Evolutionary conservation across 1,284 basidiomycete species (phyloP), one percentile per base, ranked within the genome.

Genomic region (Leccinum insolens): DNA sequence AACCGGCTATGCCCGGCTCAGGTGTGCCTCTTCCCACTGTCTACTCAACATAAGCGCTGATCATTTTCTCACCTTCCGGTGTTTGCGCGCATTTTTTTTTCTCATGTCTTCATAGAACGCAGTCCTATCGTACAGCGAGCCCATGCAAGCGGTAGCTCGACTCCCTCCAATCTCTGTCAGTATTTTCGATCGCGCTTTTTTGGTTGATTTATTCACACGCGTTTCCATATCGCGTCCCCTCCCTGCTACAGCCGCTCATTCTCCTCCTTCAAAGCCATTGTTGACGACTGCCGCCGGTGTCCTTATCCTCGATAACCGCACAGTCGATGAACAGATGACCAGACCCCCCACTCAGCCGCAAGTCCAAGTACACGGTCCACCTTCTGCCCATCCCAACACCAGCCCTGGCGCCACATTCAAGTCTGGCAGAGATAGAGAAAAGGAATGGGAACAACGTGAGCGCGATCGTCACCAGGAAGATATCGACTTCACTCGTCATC

Each of bases 1-100:
- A 78, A 75, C 64, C 75, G 75, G 76, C 69, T 74, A 78, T 76
- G 75, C 69, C 75, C 73, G 75, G 75, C 65, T 64, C 75, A 78
- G 76, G 76, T 77, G 68, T 59, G 62, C 28, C 61, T 62, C 41
- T 28, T 67, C 41, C 59, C 55, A 17, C 61, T 57, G 15, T 65
- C 37, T 14, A 7, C 39, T 46, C 39, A 8, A 2, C n/a, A 14
- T 8, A 5, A 22, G 4, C 69, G 25, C 73, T 75, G 41, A 75
- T 74, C 66, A 2, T n/a, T 28, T 15, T 49, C 59, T 60, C 62
- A 25, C 70, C 59, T 52, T 22, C 11, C 12, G 31, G 25, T 31
- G 39, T 64, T 65, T 62, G 28, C 22, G 52, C 65, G 41, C 49
- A 59, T 52, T 66, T 73, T 74, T 71, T 69, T 60, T 52, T 15